Evolutionary conservation across 768 basidiomycete genomes (phyloP).

Genomic region (Kwoniella bestiolae): DNA sequence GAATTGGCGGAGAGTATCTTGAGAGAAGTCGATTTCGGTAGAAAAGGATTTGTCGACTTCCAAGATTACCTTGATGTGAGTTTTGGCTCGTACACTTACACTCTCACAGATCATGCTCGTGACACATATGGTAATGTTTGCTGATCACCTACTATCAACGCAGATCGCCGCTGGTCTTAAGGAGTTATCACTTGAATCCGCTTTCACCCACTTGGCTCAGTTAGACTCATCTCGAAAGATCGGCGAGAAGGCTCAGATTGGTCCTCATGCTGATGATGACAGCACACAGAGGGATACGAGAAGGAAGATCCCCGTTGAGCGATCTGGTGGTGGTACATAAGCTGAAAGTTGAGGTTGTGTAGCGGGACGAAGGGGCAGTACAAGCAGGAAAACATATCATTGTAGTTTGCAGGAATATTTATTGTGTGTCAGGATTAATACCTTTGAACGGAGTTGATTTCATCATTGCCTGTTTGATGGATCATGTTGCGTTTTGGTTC

Average conservation of each 20-base stretch:
- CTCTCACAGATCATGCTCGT: background rate
- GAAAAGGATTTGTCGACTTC: constrained; percentile 67
- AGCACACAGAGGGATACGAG: constrained; percentile 54
- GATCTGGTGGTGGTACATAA: constrained; percentile 63
- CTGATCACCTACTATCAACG: background rate
- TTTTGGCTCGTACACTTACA: constrained; percentile 14
- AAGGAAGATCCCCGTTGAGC: constrained; percentile 64
- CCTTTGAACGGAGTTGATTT: background rate
- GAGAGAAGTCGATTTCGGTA: constrained; percentile 58
- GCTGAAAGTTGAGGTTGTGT: background rate
- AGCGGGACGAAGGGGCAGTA: background rate
- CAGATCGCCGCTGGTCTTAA: constrained; percentile 60
- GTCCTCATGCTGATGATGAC: constrained; percentile 55
- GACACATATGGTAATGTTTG: background rate
- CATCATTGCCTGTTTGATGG: too few relatives aligned
- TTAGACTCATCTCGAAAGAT: constrained; percentile 40
- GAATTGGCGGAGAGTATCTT: constrained; percentile 55
- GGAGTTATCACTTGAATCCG: constrained; percentile 56
- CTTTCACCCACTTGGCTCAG: constrained; percentile 56
- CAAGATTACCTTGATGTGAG: constrained; percentile 87
- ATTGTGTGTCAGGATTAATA: too few relatives aligned
- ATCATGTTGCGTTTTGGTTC: background rate
- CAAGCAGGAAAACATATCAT: background rate
- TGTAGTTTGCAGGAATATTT: too few relatives aligned
- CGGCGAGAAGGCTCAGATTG: constrained; percentile 66